Conservation (phyloP, 192 early-diverging fungal genomes). For the Coemansia sp. region DNA sequence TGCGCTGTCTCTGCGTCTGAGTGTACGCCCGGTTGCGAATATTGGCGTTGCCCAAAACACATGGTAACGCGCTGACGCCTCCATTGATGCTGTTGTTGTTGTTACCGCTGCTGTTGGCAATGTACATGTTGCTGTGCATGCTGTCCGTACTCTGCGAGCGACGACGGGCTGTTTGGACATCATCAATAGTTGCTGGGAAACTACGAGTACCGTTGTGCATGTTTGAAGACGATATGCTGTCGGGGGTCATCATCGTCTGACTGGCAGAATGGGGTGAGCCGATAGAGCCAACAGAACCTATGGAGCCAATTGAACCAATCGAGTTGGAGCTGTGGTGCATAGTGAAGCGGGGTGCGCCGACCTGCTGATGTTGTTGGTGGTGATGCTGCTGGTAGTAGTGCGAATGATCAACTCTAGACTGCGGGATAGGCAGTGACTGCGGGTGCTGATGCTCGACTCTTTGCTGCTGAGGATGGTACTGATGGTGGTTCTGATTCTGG, state of each 20-base stretch:
- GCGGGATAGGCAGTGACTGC: not conserved
- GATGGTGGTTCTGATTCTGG: constrained; percentile 15
- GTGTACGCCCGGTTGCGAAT: constrained; percentile 49
- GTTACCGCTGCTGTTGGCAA: too few species aligned
- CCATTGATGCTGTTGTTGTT: constrained; percentile 1
- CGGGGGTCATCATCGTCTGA: constrained; percentile 24
- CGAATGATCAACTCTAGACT: too few species aligned
- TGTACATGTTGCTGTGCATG: constrained; percentile 11
- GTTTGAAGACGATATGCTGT: constrained; percentile 20
- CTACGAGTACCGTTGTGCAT: constrained; percentile 31
- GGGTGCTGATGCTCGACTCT: constrained; percentile 5
- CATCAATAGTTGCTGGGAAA: constrained; percentile 42
- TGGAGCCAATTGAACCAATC: not conserved
- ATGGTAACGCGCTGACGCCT: constrained; percentile 24
- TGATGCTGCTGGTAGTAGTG: too few species aligned
- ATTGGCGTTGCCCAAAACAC: constrained; percentile 45
- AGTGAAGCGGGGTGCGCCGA: not conserved
- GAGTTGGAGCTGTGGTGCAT: constrained; percentile 13
- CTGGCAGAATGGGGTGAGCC: constrained; percentile 14
- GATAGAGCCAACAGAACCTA: not conserved
- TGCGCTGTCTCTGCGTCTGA: constrained; percentile 43
- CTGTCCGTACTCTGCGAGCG: constrained; percentile 50
- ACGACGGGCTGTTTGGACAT: constrained; percentile 28
- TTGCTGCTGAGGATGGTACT: constrained; percentile 12
- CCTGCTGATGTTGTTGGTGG: constrained; percentile 7